Evolutionary conservation across 2,329 filamentous ascomycete genomes (phyloP), one percentile per base, ranked within the genome.

Genomic region (Leptoxyphium fumago): DNA sequence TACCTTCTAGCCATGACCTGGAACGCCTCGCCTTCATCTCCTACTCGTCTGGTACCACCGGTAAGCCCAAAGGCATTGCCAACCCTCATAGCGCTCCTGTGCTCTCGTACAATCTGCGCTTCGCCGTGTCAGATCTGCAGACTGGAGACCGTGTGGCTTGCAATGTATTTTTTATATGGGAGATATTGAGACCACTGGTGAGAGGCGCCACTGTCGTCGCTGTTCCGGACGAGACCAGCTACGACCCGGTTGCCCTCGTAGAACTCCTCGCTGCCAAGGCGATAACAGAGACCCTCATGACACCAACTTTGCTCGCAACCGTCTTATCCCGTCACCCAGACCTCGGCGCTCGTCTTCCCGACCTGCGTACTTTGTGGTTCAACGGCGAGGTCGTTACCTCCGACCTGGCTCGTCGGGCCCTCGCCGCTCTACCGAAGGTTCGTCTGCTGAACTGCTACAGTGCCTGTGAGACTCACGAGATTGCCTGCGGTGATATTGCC

Each of bases 81-180:
- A 88, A 88, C 58, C 79, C 82, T 2, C 83, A 88, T 60, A 71
- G 75, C 54, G 83, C 83, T 13, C 71, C 83, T 0, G 78, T 88
- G 1, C 71, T 75, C 26, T 88, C 83, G 6, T 88, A 88, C 57
- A 69, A 84, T 52, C 61, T 85, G 49, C 70, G 84, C 60, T 88
- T 88, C 55, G 68, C 65, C 9, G 61, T 88, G 41, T 81, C 77
- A 50, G 79, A 88, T 58, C 66, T 85, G 2, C 63, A 72, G 14
- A 79, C 78, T 0, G 82, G 82, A 13, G 84, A 87, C 52, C 75
- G 84, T 6, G 82, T 88, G 10, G 84, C 84, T n/a, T 88, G 83
- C 65, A 89, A 88, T 67, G 84, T 88, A 46, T 89, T 88, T 61
- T 89, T 89, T 58, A 72, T 88, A 40, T 89, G 84, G 84, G 84